Conservation (phyloP, 1,139 yeast species). For the Hyphopichia burtonii region DNA sequence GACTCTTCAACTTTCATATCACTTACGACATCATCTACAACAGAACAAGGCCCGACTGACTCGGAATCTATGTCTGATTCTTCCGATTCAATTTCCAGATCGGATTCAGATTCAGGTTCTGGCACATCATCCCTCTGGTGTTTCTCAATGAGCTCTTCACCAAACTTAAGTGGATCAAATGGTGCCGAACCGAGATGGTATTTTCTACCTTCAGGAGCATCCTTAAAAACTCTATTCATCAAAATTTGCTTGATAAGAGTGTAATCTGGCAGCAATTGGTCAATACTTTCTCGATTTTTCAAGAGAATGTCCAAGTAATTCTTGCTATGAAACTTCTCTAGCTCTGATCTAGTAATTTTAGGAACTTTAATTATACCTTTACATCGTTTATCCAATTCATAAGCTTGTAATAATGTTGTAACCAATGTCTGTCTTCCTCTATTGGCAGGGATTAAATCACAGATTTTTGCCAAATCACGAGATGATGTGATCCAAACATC, state of each 20-base stretch:
- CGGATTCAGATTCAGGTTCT: constrained; percentile 2
- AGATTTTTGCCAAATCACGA: constrained; percentile 19
- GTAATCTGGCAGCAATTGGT: constrained; percentile 5
- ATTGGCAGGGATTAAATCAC: constrained; percentile 54
- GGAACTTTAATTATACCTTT: constrained; percentile 22
- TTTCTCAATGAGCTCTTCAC: constrained; percentile 2
- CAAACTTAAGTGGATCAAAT: constrained; percentile 2
- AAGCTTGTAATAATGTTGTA: constrained; percentile 41
- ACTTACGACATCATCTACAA: background rate
- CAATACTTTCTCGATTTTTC: constrained; percentile 15
- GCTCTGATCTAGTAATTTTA: constrained; percentile 21
- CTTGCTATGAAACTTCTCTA: constrained; percentile 39
- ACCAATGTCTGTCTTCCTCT: constrained; percentile 49
- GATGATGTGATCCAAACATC: constrained; percentile 23
- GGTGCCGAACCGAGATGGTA: background rate
- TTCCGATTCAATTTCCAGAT: constrained; percentile 1
- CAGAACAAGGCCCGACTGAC: no score
- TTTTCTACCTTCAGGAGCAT: background rate
- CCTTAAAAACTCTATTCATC: background rate
- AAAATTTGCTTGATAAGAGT: constrained; percentile 1
- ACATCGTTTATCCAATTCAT: constrained; percentile 27
- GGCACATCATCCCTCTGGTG: constrained; percentile 3
- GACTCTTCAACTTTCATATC: constrained; percentile 3
- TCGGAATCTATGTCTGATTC: background rate
- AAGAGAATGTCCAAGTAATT: constrained; percentile 35